phyloP scores from a whole-genome alignment of 106 monocot genomes.

The Gastrodia elata region DNA sequence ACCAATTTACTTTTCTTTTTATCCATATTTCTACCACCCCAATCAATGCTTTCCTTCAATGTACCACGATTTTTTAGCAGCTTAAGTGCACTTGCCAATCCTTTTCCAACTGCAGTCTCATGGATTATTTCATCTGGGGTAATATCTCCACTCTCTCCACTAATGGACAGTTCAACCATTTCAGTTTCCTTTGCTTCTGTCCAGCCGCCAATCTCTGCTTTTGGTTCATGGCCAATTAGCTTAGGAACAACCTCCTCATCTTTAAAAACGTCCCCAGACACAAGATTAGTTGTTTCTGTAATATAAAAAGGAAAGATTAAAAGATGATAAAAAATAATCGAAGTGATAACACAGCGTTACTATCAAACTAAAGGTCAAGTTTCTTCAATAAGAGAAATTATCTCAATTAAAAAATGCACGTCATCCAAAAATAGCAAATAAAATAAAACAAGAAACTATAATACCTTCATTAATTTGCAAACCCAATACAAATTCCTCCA shows the following conservation, averaged over 20 bases:
- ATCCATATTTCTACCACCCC: constrained; percentile 96
- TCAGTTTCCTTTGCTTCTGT: constrained; percentile 38
- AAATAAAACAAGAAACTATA: not conserved
- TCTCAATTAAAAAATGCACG: not conserved
- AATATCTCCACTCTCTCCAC: constrained; percentile 36
- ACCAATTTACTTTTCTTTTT: constrained; percentile 97
- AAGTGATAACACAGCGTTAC: not conserved
- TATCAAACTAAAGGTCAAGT: not conserved
- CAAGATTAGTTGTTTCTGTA: constrained; percentile 54
- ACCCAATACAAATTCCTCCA: constrained; percentile 96
- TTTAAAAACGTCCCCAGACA: constrained; percentile 78
- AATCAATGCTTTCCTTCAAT: constrained; percentile 75
- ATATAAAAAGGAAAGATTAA: constrained; percentile 7
- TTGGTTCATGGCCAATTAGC: constrained; percentile 20
- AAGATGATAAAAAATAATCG: constrained; percentile 1
- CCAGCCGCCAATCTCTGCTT: constrained; percentile 25
- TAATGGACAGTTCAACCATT: constrained; percentile 21
- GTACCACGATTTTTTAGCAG: constrained; percentile 79
- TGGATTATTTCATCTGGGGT: constrained; percentile 74
- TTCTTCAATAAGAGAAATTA: not conserved
- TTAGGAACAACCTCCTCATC: constrained; percentile 52
- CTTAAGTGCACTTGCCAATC: constrained; percentile 81
- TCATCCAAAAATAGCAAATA: not conserved
- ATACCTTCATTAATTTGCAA: constrained; percentile 89
- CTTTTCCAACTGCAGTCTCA: constrained; percentile 83